phyloP scores from a whole-genome alignment of 352 stramenopile genomes.

The Pythium apleroticum region DNA sequence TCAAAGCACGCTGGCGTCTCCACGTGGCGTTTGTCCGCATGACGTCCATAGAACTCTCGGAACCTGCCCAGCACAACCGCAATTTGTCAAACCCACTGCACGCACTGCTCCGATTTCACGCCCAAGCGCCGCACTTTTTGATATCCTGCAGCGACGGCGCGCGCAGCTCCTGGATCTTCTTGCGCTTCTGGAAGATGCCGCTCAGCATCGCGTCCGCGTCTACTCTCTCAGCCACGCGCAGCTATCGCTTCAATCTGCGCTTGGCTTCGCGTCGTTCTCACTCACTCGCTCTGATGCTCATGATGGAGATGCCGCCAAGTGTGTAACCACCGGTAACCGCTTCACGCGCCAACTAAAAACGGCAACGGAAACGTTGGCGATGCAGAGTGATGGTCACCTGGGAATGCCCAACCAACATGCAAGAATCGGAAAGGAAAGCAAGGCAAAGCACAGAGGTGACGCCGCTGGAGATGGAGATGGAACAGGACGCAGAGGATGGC shows the following conservation, averaged over 20 bases:
- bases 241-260: not conserved
- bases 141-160: conserved; percentile 72
- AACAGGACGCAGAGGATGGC: not conserved
- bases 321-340: conserved; percentile 4
- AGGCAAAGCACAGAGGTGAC: not conserved
- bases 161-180: conserved; percentile 78
- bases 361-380: conserved; percentile 4
- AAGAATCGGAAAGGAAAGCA: not conserved
- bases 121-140: conserved; percentile 46
- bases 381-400: conserved; percentile 12
- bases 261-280: not conserved
- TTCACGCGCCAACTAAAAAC: conserved; percentile 6
- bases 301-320: not conserved
- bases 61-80: conserved; percentile 36
- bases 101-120: not conserved
- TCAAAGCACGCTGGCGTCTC: conserved; percentile 73
- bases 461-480: not conserved
- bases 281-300: not conserved
- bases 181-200: conserved; percentile 78
- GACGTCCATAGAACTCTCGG: conserved; percentile 62
- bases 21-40: conserved; percentile 57
- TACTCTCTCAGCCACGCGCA: not conserved
- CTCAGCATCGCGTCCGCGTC: conserved; percentile 44
- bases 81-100: not conserved
- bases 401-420: conserved; percentile 4